Base-by-base conservation (phyloP, 257 asterid species). In the Cruciata laevipes region DNA sequence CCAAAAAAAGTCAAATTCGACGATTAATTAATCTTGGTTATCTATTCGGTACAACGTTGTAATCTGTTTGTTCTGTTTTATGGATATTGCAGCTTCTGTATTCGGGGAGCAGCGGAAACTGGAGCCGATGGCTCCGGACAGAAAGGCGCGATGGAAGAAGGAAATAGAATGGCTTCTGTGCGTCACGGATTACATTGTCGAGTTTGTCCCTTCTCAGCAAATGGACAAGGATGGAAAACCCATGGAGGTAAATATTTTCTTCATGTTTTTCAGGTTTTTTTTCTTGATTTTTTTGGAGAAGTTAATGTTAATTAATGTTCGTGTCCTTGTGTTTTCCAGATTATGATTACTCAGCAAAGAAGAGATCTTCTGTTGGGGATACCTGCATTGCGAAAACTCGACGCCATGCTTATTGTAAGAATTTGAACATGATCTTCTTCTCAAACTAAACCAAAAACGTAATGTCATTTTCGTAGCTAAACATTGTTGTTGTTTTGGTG, bases 321-420 rank as follows among this genome's bases (percentile, higher is more conserved):
- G 69, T 23, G 27, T 25, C 58, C n/a, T n/a, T n/a, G 55, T 51
- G 14, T 71, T 66, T 71, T 53, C 60, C 71, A 90, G 97, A 83
- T 90, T 69, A 90, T 90, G 97, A 80, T 82, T 71, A 88, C 95
- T 30, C 89, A 83, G 24, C 97, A 86, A 78, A 82, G 96, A 66
- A 78, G 59, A 76, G 97, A 90, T 75, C 83, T 88, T 51, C 67
- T 79, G 2, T 75, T 86, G 78, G 85, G 86, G 69, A 76, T 88
- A 21, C 96, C 97, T 3, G 97, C 96, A 25, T 76, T 90, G 75
- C 83, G 91, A 38, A 86, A 88, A 79, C 96, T 90, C 40, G 97
- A 90, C 32, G 60, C 78, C 13, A 86, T 88, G 95, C 91, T 90
- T 44, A 67, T 83, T 68, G 97, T 90, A 77, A 82, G 95, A 70